Conservation (phyloP, 139 green algal genomes). For the Choricystis sp. region DNA sequence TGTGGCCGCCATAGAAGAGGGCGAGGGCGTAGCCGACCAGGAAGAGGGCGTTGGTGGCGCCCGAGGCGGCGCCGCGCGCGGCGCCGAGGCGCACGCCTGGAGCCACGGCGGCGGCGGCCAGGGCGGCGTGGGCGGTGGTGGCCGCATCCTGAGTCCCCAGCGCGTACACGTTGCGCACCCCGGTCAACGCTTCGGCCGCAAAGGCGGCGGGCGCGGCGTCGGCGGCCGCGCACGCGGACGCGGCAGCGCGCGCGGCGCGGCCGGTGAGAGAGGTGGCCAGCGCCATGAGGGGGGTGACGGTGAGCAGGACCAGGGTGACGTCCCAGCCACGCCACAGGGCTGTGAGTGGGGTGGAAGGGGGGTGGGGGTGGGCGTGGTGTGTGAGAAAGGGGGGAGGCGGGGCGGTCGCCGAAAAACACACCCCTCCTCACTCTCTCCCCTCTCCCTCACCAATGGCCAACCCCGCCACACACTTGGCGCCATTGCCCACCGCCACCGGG, state of each 20-base stretch:
- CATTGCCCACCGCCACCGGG: too few species aligned
- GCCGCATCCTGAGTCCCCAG: not conserved
- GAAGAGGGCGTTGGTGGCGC: not conserved
- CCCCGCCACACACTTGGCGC: not conserved
- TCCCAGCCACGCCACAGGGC: not conserved
- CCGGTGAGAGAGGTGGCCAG: not conserved
- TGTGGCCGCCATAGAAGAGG: not conserved
- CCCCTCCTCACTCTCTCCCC: too few species aligned
- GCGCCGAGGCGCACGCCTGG: not conserved
- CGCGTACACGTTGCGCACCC: not conserved
- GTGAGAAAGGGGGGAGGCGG: not conserved
- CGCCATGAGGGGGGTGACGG: not conserved
- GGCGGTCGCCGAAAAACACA: not conserved
- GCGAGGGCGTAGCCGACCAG: not conserved
- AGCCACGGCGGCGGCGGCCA: not conserved
- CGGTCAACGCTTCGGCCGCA: not conserved
- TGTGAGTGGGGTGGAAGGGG: too few species aligned
- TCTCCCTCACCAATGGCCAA: not conserved
- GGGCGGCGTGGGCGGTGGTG: not conserved
- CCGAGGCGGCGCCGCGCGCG: too few species aligned
- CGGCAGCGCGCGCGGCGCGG: not conserved
- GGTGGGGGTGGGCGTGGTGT: not conserved
- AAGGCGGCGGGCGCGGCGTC: not conserved
- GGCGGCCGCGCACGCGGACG: not conserved
- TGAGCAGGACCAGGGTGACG: not conserved